Conservation (phyloP, 495 filamentous ascomycete species). For the Penicillium nucicola region DNA sequence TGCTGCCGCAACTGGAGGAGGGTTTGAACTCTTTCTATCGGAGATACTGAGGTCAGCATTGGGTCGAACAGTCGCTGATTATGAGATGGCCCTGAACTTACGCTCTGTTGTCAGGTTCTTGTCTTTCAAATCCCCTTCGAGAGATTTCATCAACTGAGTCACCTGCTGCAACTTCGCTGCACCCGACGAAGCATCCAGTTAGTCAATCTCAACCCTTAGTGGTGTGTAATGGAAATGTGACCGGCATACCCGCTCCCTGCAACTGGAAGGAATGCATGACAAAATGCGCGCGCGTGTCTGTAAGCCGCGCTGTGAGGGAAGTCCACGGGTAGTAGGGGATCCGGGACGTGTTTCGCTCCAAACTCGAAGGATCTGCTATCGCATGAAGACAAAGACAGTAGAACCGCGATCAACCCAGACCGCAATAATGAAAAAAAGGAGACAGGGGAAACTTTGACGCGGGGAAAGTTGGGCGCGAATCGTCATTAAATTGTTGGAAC, state of each 20-base stretch:
- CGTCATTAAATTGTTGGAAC: constrained; percentile 1
- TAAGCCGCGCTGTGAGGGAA: neutral
- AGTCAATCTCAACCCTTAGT: neutral
- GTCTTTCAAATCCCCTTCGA: constrained; percentile 56
- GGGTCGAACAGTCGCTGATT: constrained; percentile 5
- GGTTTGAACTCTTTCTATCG: constrained; percentile 56
- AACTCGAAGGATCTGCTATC: no score
- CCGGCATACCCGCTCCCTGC: constrained; percentile 31
- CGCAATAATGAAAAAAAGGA: neutral
- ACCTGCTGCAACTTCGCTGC: constrained; percentile 66
- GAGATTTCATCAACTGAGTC: constrained; percentile 52
- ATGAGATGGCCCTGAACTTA: constrained; percentile 33
- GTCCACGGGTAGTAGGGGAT: no score
- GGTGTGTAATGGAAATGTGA: neutral
- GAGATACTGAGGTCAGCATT: neutral
- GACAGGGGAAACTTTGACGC: neutral
- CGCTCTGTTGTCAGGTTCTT: constrained; percentile 52
- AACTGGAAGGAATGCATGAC: constrained; percentile 28
- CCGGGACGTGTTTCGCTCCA: no score
- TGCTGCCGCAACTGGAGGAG: constrained; percentile 78
- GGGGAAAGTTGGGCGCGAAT: constrained; percentile 6
- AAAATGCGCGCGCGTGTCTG: neutral
- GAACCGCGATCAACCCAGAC: neutral
- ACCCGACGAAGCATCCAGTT: constrained; percentile 19
- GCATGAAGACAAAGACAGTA: no score